phyloP scores from a whole-genome alignment of 768 basidiomycete species.

The Tylopilus plumbeoviolaceoides region DNA sequence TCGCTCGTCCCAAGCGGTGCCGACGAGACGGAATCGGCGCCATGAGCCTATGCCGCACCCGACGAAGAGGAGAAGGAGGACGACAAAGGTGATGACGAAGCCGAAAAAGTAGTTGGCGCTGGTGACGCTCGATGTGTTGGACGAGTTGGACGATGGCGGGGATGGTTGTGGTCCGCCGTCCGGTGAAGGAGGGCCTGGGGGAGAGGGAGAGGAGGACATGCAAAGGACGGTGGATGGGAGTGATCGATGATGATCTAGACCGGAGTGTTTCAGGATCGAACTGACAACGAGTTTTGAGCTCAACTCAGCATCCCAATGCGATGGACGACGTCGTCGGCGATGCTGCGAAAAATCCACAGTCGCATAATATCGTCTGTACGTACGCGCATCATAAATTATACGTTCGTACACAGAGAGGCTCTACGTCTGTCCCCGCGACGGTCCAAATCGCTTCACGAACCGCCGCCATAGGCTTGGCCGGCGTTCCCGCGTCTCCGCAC shows the following conservation, averaged over 20 bases:
- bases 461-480: slow-evolving; percentile 24
- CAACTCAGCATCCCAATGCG: no score
- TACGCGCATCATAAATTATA: neutral
- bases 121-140: slow-evolving; percentile 1
- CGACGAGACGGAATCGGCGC: slow-evolving; percentile 29
- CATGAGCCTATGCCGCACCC: slow-evolving; percentile 49
- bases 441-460: slow-evolving; percentile 23
- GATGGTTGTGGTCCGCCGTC: neutral
- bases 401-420: neutral
- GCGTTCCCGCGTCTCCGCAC: slow-evolving; percentile 13
- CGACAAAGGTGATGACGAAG: slow-evolving; percentile 31
- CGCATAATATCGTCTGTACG: no score
- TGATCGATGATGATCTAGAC: slow-evolving; percentile 8
- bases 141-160: neutral
- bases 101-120: slow-evolving; percentile 32
- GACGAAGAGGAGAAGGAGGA: slow-evolving; percentile 44
- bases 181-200: neutral
- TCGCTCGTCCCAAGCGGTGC: slow-evolving; percentile 18
- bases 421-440: slow-evolving; percentile 20
- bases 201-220: slow-evolving; percentile 17
- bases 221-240: no score
- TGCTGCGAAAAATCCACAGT: neutral
- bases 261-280: slow-evolving; percentile 16
- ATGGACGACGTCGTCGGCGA: no score
- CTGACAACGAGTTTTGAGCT: slow-evolving; percentile 1